These are phyloP conservation scores for Pyrenochaeta sp. DNA, from an alignment of 2,329 filamentous ascomycete genomes.

Conservation along the genomic window DNA sequence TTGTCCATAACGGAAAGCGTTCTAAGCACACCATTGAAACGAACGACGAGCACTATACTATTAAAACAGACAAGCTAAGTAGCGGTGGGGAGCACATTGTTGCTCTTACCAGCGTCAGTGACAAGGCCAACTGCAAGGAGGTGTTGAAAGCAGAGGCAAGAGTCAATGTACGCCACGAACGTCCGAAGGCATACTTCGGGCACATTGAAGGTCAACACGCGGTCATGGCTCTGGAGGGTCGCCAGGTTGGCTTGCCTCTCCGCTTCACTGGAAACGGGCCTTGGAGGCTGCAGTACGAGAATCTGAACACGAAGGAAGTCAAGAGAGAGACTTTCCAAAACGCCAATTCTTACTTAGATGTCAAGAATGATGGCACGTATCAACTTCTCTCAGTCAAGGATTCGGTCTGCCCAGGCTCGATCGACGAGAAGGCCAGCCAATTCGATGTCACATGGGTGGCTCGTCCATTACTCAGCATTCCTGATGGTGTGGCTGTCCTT, in stretches of 20 bases:
- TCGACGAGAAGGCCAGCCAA: slow-evolving; percentile 75
- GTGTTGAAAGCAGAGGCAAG: slow-evolving; percentile 85
- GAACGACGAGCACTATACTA: slow-evolving; percentile 68
- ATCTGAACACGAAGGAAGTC: slow-evolving; percentile 62
- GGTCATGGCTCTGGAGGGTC: slow-evolving; percentile 79
- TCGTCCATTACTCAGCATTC: slow-evolving; percentile 75
- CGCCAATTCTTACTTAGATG: slow-evolving; percentile 74
- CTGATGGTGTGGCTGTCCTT: slow-evolving; percentile 67
- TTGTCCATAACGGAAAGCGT: slow-evolving; percentile 88
- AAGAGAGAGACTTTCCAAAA: slow-evolving; percentile 59
- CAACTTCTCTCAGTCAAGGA: slow-evolving; percentile 82
- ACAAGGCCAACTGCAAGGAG: slow-evolving; percentile 85
- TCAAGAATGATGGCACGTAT: slow-evolving; percentile 76
- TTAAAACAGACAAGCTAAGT: slow-evolving; percentile 76
- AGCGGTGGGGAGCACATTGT: slow-evolving; percentile 92
- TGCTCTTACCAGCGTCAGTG: slow-evolving; percentile 84
- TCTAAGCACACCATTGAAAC: slow-evolving; percentile 74
- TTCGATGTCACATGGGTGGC: slow-evolving; percentile 89
- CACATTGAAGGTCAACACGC: slow-evolving; percentile 80
- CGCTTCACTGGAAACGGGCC: slow-evolving; percentile 85
- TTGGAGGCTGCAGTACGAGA: slow-evolving; percentile 81
- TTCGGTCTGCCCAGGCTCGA: slow-evolving; percentile 79
- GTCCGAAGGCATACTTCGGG: slow-evolving; percentile 86
- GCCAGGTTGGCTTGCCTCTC: slow-evolving; percentile 77
- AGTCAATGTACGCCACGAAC: slow-evolving; percentile 86